phyloP scores from a whole-genome alignment of 2,329 filamentous ascomycete genomes.

The Phymatotrichopsis omnivora region DNA sequence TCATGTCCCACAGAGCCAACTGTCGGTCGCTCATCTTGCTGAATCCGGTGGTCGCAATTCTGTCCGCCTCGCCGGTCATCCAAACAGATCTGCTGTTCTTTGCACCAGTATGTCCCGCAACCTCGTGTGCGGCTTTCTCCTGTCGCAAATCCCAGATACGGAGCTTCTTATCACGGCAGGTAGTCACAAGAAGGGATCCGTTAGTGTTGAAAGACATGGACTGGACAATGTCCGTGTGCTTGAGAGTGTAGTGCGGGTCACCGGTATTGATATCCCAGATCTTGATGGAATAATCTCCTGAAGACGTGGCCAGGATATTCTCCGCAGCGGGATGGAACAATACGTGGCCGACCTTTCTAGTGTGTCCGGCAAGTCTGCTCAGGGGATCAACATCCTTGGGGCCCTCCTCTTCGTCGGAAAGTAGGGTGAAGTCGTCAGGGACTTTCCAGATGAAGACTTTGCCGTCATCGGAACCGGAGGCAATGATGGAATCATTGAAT shows the following conservation, averaged over 20 bases:
- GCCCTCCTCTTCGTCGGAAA: slow-evolving; percentile 72
- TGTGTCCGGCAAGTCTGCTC: slow-evolving; percentile 74
- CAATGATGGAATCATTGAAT: slow-evolving; percentile 87
- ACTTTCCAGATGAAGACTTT: slow-evolving; percentile 98
- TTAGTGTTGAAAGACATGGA: slow-evolving; percentile 92
- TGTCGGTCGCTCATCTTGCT: slow-evolving; percentile 97
- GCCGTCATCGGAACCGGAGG: slow-evolving; percentile 90
- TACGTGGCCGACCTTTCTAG: slow-evolving; percentile 92
- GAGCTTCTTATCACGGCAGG: slow-evolving; percentile 95
- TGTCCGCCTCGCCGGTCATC: slow-evolving; percentile 85
- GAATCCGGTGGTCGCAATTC: slow-evolving; percentile 92
- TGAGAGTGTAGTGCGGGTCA: slow-evolving; percentile 62
- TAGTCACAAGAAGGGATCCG: slow-evolving; percentile 77
- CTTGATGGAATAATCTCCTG: slow-evolving; percentile 90
- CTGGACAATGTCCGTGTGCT: slow-evolving; percentile 85
- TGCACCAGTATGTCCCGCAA: slow-evolving; percentile 75
- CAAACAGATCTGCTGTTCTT: slow-evolving; percentile 97
- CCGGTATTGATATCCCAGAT: slow-evolving; percentile 86
- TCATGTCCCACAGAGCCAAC: slow-evolving; percentile 88
- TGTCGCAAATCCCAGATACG: slow-evolving; percentile 96
- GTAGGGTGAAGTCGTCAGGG: slow-evolving; percentile 72
- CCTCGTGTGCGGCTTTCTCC: slow-evolving; percentile 76
- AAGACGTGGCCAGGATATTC: slow-evolving; percentile 88
- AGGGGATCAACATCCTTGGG: slow-evolving; percentile 70
- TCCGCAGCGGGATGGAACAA: slow-evolving; percentile 95